Evolutionary conservation across 2,329 filamentous ascomycete genomes (phyloP).

Genomic region (Paraphoma chrysanthemicola): DNA sequence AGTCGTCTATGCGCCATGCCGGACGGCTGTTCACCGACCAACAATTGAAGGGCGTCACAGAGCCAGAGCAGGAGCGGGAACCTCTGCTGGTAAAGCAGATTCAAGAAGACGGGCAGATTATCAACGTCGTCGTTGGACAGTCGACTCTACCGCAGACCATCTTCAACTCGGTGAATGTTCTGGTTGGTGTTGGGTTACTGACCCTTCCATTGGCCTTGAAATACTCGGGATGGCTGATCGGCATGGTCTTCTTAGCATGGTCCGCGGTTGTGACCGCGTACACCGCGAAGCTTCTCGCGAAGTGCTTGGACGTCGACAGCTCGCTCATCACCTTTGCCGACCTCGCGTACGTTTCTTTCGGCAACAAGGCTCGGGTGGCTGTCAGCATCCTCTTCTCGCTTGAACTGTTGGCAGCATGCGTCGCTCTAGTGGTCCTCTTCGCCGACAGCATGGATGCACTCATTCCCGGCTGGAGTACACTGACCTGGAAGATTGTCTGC

Average conservation of each 20-base stretch:
- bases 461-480: constrained; percentile 72
- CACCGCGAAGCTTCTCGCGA: constrained; percentile 83
- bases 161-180: constrained; percentile 93
- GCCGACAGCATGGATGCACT: constrained; percentile 87
- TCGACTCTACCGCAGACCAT: constrained; percentile 95
- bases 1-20: constrained; percentile 63
- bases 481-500: constrained; percentile 85
- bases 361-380: constrained; percentile 77
- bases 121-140: constrained; percentile 86
- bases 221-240: constrained; percentile 87
- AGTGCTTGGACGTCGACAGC: constrained; percentile 85
- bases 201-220: constrained; percentile 87
- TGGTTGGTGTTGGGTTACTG: constrained; percentile 88
- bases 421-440: constrained; percentile 91
- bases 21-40: constrained; percentile 58
- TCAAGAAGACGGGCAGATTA: constrained; percentile 81
- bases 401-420: constrained; percentile 85
- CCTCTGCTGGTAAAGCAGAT: constrained; percentile 88
- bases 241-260: constrained; percentile 75
- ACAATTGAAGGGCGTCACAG: constrained; percentile 51
- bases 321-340: constrained; percentile 94
- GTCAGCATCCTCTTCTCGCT: constrained; percentile 88
- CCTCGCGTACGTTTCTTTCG: constrained; percentile 89
- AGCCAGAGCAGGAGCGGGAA: constrained; percentile 60
- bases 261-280: constrained; percentile 81